Evolutionary conservation across 768 basidiomycete species (phyloP).

Genomic region (Sporobolomyces pararoseus): DNA sequence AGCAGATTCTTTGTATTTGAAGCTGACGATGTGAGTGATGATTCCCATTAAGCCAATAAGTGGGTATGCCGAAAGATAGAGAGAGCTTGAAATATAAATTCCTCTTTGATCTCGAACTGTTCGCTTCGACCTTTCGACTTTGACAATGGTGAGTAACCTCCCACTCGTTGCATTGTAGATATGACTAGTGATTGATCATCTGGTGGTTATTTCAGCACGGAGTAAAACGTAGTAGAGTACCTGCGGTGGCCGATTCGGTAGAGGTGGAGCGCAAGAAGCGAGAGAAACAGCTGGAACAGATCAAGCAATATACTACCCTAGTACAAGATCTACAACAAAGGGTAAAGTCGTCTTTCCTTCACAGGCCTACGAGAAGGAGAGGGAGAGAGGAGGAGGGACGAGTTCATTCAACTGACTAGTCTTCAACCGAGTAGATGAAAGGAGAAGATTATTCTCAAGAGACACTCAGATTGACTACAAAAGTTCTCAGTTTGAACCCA

Average conservation of each 20-base stretch:
- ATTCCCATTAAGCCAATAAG: constrained; percentile 1
- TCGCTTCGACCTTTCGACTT: background rate
- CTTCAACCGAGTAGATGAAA: constrained; percentile 60
- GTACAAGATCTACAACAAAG: constrained; percentile 56
- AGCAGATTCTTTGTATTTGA: constrained; percentile 15
- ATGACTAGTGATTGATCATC: too few species aligned
- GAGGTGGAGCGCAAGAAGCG: constrained; percentile 35
- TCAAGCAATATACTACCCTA: constrained; percentile 69
- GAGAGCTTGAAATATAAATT: background rate
- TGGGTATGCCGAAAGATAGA: background rate
- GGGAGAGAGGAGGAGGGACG: background rate
- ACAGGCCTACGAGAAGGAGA: background rate
- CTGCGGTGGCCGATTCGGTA: constrained; percentile 41
- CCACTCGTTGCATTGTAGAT: too few species aligned
- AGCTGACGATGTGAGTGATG: constrained; percentile 37
- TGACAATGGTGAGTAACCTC: background rate
- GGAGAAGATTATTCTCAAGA: constrained; percentile 64
- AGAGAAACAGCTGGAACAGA: constrained; percentile 65
- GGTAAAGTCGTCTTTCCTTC: constrained; percentile 52
- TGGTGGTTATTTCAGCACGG: constrained; percentile 46
- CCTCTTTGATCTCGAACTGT: too few species aligned
- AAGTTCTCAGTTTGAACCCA: constrained; percentile 75
- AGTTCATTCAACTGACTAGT: too few species aligned
- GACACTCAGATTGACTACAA: constrained; percentile 73
- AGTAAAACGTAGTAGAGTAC: constrained; percentile 48